These are phyloP conservation scores for Botrytis cinerea DNA, from an alignment of 2,329 filamentous ascomycete genomes.

Conservation along the genomic window DNA sequence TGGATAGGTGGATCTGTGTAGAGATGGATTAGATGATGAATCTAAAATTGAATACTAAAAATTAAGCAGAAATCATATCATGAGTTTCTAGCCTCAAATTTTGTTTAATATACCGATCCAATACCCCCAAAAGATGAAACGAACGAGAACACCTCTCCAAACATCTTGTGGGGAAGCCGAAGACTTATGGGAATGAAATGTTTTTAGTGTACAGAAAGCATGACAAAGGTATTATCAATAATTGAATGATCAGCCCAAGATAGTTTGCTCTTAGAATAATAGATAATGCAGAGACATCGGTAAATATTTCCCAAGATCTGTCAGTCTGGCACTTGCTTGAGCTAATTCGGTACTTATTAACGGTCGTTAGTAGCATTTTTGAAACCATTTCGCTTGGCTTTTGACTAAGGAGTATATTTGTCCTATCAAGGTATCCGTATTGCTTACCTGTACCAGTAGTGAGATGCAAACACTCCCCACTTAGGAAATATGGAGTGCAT, in stretches of 20 bases:
- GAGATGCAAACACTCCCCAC: background rate
- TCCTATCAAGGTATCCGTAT: background rate
- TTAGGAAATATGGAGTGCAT: background rate
- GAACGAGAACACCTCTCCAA: background rate
- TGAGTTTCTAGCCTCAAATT: background rate
- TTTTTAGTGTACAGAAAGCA: background rate
- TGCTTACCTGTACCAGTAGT: background rate
- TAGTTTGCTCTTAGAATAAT: background rate
- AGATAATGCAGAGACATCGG: background rate
- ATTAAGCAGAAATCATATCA: background rate
- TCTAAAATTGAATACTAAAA: background rate
- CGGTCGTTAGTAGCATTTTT: background rate
- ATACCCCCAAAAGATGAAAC: background rate
- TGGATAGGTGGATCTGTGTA: background rate
- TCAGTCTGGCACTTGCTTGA: background rate
- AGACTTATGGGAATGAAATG: background rate
- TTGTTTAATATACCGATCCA: background rate
- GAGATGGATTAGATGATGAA: background rate
- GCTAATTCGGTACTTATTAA: background rate
- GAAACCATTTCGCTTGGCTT: background rate
- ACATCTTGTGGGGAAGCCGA: background rate
- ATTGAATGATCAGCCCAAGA: background rate
- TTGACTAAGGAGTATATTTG: no score
- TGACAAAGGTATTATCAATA: background rate
- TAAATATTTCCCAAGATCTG: background rate